A percentile compares a stretch with the other conserved stretches of the same genome.
Evolutionary conservation across 2,329 filamentous ascomycete genomes (phyloP).

Genomic region (Aphanoascus verrucosus): DNA sequence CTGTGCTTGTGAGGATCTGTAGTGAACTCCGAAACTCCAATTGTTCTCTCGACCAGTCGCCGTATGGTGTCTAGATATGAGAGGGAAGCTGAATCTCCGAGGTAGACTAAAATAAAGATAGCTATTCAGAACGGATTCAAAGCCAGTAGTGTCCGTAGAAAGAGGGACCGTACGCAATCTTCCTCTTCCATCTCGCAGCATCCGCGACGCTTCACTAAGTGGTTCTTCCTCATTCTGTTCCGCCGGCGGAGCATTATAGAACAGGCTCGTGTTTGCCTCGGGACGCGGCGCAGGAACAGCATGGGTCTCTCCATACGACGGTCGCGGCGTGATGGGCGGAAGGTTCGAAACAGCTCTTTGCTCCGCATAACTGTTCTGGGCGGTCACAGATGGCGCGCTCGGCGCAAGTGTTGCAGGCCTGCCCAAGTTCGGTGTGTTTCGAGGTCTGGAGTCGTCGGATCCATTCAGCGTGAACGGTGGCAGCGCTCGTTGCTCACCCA

Average conservation of each 20-base stretch:
- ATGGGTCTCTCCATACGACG: neutral
- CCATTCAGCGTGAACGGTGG: neutral
- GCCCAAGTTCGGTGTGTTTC: neutral
- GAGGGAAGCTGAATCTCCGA: slow-evolving; percentile 53
- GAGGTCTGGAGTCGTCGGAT: neutral
- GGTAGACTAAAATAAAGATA: slow-evolving; percentile 41
- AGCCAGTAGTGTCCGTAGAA: neutral
- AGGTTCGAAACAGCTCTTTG: neutral
- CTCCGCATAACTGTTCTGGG: neutral
- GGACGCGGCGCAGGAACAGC: neutral
- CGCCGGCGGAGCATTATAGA: neutral
- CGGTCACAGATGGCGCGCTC: neutral
- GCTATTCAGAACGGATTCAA: neutral
- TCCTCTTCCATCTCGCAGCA: slow-evolving; percentile 53
- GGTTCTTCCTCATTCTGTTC: slow-evolving; percentile 18
- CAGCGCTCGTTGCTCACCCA: slow-evolving; percentile 2
- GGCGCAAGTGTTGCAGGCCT: neutral
- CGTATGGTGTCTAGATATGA: slow-evolving; percentile 52
- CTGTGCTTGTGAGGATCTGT: slow-evolving; percentile 47
- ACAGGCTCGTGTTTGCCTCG: neutral
- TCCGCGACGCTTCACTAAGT: slow-evolving; percentile 47
- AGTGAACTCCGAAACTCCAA: slow-evolving; percentile 48
- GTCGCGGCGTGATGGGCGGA: slow-evolving; percentile 2
- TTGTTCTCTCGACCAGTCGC: slow-evolving; percentile 47
- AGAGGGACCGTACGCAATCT: slow-evolving; percentile 15